Percentiles rank a stretch among this genome's conserved stretches.
phyloP scores from a whole-genome alignment of 1,139 yeast species.

The Spathaspora jeffriesii region DNA sequence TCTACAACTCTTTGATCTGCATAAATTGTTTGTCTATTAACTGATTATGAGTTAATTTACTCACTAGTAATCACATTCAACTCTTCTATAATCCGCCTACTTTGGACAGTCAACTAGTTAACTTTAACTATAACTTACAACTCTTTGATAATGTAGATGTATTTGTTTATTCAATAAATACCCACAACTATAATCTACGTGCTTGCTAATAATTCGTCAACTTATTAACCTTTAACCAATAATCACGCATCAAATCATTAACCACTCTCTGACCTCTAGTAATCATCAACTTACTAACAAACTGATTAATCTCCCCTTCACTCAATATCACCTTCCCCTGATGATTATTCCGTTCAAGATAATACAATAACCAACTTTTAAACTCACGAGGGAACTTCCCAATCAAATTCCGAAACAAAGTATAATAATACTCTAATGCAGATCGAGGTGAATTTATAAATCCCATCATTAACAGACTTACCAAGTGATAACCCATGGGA shows the following conservation, averaged over 20 bases:
- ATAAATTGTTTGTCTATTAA: too few relatives aligned
- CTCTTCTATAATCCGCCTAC: too few relatives aligned
- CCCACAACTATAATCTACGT: too few relatives aligned
- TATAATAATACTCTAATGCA: conserved; percentile 56
- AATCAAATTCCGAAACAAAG: conserved; percentile 54
- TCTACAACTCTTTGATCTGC: too few relatives aligned
- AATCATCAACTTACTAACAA: conserved; percentile 55
- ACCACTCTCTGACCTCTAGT: conserved; percentile 69
- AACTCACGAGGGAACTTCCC: conserved; percentile 51
- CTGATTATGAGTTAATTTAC: too few relatives aligned
- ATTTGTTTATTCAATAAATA: conserved; percentile 4
- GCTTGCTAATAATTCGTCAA: conserved; percentile 42
- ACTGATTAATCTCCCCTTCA: conserved; percentile 24
- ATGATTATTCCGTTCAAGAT: conserved; percentile 4
- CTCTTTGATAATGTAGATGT: too few relatives aligned
- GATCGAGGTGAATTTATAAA: conserved; percentile 59
- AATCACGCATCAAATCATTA: conserved; percentile 54
- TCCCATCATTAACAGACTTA: conserved; percentile 29
- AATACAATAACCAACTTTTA: conserved; percentile 49
- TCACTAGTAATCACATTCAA: too few relatives aligned
- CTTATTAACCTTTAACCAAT: conserved; percentile 63
- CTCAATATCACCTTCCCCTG: conserved; percentile 14
- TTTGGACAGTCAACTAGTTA: too few relatives aligned
- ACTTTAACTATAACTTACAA: too few relatives aligned
- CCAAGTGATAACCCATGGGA: conserved; percentile 35